Percentiles rank a stretch among this genome's conserved stretches.
Conservation (phyloP, 2,329 filamentous ascomycete species). For the Nannizziopsis barbatae region DNA sequence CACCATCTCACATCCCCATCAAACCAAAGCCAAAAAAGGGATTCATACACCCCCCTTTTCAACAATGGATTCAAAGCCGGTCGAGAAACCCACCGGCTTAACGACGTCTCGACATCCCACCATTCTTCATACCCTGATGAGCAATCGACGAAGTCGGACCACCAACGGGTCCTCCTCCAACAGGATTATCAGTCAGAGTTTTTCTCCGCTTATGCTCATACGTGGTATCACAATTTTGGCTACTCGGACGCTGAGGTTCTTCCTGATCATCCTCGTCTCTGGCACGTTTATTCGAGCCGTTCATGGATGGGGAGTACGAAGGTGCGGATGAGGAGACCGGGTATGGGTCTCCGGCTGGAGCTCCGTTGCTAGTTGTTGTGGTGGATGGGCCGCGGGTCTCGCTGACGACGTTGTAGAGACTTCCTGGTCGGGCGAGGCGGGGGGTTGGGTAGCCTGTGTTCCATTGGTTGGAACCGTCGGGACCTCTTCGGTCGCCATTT, state of each 20-base stretch:
- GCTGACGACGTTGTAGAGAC: constrained; percentile 79
- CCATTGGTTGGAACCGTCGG: constrained; percentile 67
- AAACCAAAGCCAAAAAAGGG: too few relatives aligned
- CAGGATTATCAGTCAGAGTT: constrained; percentile 52
- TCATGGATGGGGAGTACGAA: constrained; percentile 45
- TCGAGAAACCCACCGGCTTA: too few relatives aligned
- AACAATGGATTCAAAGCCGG: too few relatives aligned
- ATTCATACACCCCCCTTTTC: too few relatives aligned
- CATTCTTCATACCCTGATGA: constrained; percentile 37
- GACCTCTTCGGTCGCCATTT: constrained; percentile 65
- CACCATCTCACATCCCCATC: too few relatives aligned
- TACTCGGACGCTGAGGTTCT: constrained; percentile 53
- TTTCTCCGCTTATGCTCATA: constrained; percentile 66
- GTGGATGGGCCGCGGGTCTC: constrained; percentile 57
- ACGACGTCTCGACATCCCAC: constrained; percentile 31
- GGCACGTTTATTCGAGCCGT: constrained; percentile 52
- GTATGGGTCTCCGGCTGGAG: constrained; percentile 54
- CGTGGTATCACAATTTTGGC: constrained; percentile 46
- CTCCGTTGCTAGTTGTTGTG: constrained; percentile 48
- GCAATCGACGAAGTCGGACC: constrained; percentile 26
- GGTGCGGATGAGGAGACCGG: constrained; percentile 51
- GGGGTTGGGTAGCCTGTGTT: constrained; percentile 65
- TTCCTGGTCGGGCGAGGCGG: constrained; percentile 59
- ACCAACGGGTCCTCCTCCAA: constrained; percentile 38
- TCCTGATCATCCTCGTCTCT: constrained; percentile 56